phyloP scores from a whole-genome alignment of 352 stramenopile genomes.

The Peronospora destructor region DNA sequence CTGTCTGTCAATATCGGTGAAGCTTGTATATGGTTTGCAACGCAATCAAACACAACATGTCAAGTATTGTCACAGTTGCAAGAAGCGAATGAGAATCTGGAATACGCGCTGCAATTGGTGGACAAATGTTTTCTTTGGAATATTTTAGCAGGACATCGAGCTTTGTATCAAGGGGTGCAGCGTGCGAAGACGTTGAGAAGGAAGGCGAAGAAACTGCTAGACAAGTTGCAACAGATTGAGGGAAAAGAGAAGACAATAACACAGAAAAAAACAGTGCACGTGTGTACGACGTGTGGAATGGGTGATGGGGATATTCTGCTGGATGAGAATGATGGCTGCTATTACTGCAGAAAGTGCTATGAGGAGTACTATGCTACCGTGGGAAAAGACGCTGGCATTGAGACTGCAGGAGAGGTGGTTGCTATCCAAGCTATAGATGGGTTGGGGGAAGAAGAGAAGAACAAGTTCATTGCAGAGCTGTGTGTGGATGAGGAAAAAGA shows the following conservation, averaged over 20 bases:
- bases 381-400: neutral
- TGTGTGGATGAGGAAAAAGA: neutral
- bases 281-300: constrained; percentile 50
- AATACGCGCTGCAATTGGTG: constrained; percentile 49
- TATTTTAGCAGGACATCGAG: constrained; percentile 18
- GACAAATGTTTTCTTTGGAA: constrained; percentile 30
- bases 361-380: constrained; percentile 56
- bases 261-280: neutral
- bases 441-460: neutral
- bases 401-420: neutral
- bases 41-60: neutral
- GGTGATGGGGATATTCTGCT: constrained; percentile 30
- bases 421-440: neutral
- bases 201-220: constrained; percentile 12
- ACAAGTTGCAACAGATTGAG: constrained; percentile 10
- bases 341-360: constrained; percentile 65
- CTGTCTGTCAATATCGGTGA: constrained; percentile 65
- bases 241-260: neutral
- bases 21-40: constrained; percentile 27
- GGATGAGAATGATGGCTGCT: constrained; percentile 55
- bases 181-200: constrained; percentile 14
- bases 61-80: constrained; percentile 7
- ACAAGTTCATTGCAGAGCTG: too few species aligned
- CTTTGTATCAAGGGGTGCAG: constrained; percentile 26
- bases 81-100: constrained; percentile 33